These are phyloP conservation scores for Rubia balearica DNA, from an alignment of 305 asterid species.

Conservation along the genomic window DNA sequence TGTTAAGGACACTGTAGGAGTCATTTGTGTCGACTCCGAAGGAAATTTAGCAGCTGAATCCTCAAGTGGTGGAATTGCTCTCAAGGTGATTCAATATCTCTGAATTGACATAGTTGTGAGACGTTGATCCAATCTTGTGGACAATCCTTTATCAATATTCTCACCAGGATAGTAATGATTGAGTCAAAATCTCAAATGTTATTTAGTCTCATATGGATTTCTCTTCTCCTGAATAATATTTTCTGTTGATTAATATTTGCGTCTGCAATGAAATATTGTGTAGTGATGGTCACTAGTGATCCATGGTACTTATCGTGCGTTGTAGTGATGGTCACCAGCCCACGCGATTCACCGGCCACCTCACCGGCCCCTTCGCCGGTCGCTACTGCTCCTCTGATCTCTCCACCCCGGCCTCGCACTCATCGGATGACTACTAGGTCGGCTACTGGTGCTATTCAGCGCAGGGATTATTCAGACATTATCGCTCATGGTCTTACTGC, in stretches of 20 bases:
- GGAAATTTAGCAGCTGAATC: constrained; percentile 85
- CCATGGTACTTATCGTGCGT: neutral
- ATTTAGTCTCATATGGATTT: neutral
- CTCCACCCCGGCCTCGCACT: too few species aligned
- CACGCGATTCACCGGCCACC: too few species aligned
- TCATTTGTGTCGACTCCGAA: constrained; percentile 74
- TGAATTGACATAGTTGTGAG: neutral
- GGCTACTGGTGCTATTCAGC: too few species aligned
- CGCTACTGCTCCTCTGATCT: too few species aligned
- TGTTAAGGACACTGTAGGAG: constrained; percentile 81
- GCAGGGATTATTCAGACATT: too few species aligned
- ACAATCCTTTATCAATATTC: neutral
- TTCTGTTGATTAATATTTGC: neutral
- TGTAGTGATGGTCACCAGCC: too few species aligned
- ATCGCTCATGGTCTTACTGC: too few species aligned
- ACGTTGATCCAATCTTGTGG: neutral
- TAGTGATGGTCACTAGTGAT: neutral
- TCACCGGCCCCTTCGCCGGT: too few species aligned
- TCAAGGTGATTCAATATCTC: constrained; percentile 48
- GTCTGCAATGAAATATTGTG: neutral
- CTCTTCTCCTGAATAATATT: neutral
- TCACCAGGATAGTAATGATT: neutral
- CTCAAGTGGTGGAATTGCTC: constrained; percentile 94
- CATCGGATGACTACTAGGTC: too few species aligned
- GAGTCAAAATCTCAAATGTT: neutral